phyloP scores from a whole-genome alignment of 371 early-diverging fungal species.

The Syncephalastrum sp. region DNA sequence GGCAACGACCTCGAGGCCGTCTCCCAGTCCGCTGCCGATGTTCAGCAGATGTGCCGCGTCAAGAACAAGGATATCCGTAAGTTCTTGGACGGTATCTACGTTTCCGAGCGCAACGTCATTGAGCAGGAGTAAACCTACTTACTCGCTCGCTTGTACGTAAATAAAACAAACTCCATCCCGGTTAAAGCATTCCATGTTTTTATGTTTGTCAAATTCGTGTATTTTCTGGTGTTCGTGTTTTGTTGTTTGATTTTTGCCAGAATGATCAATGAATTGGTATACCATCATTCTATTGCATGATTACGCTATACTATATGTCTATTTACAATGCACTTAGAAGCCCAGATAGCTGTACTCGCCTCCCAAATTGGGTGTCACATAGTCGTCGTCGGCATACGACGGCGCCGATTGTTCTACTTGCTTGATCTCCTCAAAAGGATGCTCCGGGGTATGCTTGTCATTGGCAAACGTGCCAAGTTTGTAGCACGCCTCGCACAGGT shows the following conservation, averaged over 20 bases:
- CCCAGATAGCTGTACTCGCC: constrained; percentile 57
- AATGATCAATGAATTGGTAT: no score
- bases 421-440: constrained; percentile 45
- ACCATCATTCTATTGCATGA: no score
- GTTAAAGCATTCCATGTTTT: no score
- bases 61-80: constrained; percentile 97
- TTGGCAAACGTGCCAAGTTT: constrained; percentile 45
- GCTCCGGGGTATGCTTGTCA: constrained; percentile 53
- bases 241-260: no score
- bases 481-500: constrained; percentile 51
- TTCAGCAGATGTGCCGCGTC: constrained; percentile 73
- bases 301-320: no score
- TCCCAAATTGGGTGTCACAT: constrained; percentile 38
- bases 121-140: constrained; percentile 16
- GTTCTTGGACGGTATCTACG: constrained; percentile 99
- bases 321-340: constrained; percentile 15
- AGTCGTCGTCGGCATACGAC: constrained; percentile 53
- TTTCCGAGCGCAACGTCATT: constrained; percentile 72
- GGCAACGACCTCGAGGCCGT: constrained; percentile 98
- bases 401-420: constrained; percentile 40
- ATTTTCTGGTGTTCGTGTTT: no score
- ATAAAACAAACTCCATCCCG: no score
- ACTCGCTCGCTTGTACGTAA: not conserved
- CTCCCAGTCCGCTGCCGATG: constrained; percentile 91
- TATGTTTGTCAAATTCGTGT: no score